Evolutionary conservation across 306 rosid genomes (phyloP).

Genomic region (Trifolium subterraneum): DNA sequence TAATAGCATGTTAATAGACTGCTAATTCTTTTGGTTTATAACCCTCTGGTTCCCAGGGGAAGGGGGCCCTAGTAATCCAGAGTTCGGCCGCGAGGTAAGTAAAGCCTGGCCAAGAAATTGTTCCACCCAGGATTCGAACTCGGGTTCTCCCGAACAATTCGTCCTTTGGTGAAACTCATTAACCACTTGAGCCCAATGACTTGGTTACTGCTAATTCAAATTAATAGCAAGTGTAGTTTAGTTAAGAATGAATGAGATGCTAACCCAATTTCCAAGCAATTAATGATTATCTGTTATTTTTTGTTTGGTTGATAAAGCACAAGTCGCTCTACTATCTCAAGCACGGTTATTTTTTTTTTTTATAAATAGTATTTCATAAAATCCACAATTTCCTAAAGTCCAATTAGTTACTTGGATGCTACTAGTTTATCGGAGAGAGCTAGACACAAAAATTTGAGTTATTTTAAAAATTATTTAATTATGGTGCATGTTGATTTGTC

Average conservation of each 20-base stretch:
- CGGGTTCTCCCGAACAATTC: too few species aligned
- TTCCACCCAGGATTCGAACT: too few species aligned
- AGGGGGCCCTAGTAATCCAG: too few species aligned
- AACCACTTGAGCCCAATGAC: too few species aligned
- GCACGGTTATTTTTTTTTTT: conserved; percentile 3
- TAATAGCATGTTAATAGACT: not conserved
- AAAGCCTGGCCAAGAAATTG: too few species aligned
- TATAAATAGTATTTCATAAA: conserved; percentile 20
- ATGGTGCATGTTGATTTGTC: too few species aligned
- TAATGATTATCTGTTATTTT: conserved; percentile 13
- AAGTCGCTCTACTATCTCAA: not conserved
- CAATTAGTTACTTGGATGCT: conserved; percentile 21
- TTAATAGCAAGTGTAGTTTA: not conserved
- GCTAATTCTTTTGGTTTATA: too few species aligned
- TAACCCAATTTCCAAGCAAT: conserved; percentile 23
- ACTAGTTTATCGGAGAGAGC: not conserved
- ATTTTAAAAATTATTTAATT: too few species aligned
- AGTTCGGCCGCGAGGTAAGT: too few species aligned
- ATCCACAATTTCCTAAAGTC: not conserved
- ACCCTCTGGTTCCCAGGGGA: too few species aligned
- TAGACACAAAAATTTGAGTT: too few species aligned
- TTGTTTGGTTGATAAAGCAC: conserved; percentile 4
- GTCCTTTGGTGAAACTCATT: too few species aligned
- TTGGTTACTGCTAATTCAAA: not conserved
- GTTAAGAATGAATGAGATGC: conserved; percentile 23